A percentile compares a stretch with the other conserved stretches of the same genome.
These are phyloP conservation scores for Petrea volubilis DNA, from an alignment of 257 asterid species.

Conservation along the genomic window DNA sequence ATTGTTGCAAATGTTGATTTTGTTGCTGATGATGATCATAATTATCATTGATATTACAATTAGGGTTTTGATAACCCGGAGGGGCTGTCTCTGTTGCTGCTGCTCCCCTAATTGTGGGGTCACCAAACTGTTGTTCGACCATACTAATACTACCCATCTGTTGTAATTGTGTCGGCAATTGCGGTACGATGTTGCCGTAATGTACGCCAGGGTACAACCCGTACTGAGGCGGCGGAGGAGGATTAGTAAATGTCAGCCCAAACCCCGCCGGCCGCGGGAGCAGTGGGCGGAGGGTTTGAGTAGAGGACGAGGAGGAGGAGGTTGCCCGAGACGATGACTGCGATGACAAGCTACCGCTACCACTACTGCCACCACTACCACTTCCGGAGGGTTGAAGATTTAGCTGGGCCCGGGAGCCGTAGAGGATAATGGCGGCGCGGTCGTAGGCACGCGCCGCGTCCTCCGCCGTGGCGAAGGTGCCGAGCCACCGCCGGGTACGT, in stretches of 20 bases:
- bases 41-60: background rate
- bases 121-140: constrained; percentile 34
- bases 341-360: constrained; percentile 21
- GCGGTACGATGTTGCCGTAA: constrained; percentile 31
- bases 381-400: constrained; percentile 63
- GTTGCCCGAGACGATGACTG: constrained; percentile 37
- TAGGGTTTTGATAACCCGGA: constrained; percentile 55
- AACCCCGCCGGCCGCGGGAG: constrained; percentile 81
- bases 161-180: constrained; percentile 18
- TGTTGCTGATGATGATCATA: constrained; percentile 16
- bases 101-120: constrained; percentile 37
- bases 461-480: constrained; percentile 89
- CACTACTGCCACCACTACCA: background rate
- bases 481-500: constrained; percentile 83
- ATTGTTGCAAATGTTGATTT: constrained; percentile 10
- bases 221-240: constrained; percentile 37
- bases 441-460: constrained; percentile 99
- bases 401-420: constrained; percentile 78
- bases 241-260: constrained; percentile 36
- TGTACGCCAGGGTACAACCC: constrained; percentile 57
- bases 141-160: constrained; percentile 12
- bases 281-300: constrained; percentile 74
- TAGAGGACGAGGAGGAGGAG: constrained; percentile 39
- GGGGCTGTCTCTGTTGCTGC: constrained; percentile 5
- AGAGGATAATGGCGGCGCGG: constrained; percentile 81